Evolutionary conservation across 176 grass and related monocot genomes (phyloP).

Genomic region (Eleusine indica): DNA sequence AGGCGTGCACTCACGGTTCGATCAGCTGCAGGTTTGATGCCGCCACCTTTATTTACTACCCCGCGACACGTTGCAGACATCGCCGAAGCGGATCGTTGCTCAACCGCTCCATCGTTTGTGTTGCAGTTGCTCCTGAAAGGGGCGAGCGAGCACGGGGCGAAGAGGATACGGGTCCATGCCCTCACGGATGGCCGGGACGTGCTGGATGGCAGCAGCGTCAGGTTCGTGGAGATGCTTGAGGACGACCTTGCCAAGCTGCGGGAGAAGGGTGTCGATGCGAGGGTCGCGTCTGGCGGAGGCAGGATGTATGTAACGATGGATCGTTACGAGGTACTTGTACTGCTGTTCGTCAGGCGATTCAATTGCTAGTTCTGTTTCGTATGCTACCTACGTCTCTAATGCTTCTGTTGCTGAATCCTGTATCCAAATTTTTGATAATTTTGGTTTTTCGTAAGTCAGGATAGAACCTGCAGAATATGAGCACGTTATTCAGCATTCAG

Average conservation of each 20-base stretch:
- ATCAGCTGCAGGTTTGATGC: conserved; percentile 73
- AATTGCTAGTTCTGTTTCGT: background rate
- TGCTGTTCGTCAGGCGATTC: background rate
- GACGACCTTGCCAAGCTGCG: conserved; percentile 59
- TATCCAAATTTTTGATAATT: no score
- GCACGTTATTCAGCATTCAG: no score
- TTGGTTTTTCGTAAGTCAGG: no score
- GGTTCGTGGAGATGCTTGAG: conserved; percentile 87
- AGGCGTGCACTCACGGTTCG: conserved; percentile 91
- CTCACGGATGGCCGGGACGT: conserved; percentile 92
- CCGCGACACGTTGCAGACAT: background rate
- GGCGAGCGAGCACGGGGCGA: conserved; percentile 70
- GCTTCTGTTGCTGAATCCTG: no score
- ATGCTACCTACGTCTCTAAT: background rate
- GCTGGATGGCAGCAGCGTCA: conserved; percentile 84
- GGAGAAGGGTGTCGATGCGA: conserved; percentile 78
- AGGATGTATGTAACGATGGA: conserved; percentile 99
- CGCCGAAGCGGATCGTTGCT: background rate
- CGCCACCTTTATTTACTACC: background rate
- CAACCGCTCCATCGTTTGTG: background rate
- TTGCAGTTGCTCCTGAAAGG: conserved; percentile 84
- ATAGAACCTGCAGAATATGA: no score
- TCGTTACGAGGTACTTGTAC: conserved; percentile 70
- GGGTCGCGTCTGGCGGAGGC: conserved; percentile 88
- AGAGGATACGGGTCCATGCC: conserved; percentile 81